These are phyloP conservation scores for Ceratobasidium sp. DNA, from an alignment of 1,284 basidiomycete species.

Conservation along the genomic window DNA sequence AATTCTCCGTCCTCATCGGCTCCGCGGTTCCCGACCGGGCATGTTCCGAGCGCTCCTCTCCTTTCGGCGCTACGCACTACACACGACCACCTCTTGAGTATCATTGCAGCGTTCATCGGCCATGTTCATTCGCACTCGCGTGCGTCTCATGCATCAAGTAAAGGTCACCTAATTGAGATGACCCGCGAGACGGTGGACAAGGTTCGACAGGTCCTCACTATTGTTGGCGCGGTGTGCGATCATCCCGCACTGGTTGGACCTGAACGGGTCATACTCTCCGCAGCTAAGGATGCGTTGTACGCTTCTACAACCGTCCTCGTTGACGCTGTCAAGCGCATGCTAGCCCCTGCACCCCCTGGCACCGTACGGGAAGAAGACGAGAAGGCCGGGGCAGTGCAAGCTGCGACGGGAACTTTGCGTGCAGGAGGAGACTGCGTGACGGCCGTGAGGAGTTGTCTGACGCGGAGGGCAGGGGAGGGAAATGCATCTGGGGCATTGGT, in stretches of 20 bases:
- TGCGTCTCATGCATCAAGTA: constrained; percentile 87
- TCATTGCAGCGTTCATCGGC: constrained; percentile 96
- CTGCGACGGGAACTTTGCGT: constrained; percentile 87
- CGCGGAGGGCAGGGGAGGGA: constrained; percentile 64
- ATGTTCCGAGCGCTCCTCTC: constrained; percentile 71
- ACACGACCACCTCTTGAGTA: constrained; percentile 90
- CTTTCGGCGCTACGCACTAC: constrained; percentile 76
- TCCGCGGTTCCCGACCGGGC: constrained; percentile 74
- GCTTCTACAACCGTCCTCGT: constrained; percentile 87
- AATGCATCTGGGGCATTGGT: constrained; percentile 53
- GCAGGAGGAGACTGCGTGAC: constrained; percentile 89
- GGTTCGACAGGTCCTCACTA: constrained; percentile 89
- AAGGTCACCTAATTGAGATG: constrained; percentile 92
- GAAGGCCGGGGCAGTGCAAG: constrained; percentile 75
- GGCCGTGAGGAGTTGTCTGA: constrained; percentile 81
- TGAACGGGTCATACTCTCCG: constrained; percentile 67
- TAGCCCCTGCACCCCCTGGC: constrained; percentile 58
- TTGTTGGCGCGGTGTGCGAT: constrained; percentile 88
- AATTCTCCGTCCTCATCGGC: constrained; percentile 59
- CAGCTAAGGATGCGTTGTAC: constrained; percentile 85
- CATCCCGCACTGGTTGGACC: constrained; percentile 69
- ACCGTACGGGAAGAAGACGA: constrained; percentile 82
- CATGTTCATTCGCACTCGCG: constrained; percentile 94
- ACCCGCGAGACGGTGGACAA: constrained; percentile 93
- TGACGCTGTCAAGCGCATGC: constrained; percentile 72